Conservation (phyloP, 2,329 filamentous ascomycete genomes). For the Cladosporium sp. region DNA sequence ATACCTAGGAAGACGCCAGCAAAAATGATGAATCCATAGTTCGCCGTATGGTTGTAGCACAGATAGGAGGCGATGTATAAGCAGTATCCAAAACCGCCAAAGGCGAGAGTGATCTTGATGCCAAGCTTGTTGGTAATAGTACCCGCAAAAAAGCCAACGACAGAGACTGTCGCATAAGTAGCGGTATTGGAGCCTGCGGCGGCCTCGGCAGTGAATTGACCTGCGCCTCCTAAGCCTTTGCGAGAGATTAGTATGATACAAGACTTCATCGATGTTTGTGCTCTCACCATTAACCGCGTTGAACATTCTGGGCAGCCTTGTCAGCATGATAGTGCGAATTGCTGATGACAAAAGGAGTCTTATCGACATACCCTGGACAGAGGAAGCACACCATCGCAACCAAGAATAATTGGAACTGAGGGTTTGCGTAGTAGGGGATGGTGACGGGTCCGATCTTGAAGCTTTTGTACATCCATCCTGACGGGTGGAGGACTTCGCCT, state of each 20-base stretch:
- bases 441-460: constrained; percentile 46
- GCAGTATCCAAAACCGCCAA: constrained; percentile 76
- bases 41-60: constrained; percentile 66
- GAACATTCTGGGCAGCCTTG: constrained; percentile 53
- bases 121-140: constrained; percentile 77
- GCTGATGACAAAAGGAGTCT: background rate
- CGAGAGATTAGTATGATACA: no score
- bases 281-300: constrained; percentile 54
- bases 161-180: constrained; percentile 70
- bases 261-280: no score
- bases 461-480: constrained; percentile 29
- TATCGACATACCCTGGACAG: constrained; percentile 46
- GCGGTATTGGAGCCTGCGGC: constrained; percentile 66
- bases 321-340: background rate
- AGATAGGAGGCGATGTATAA: constrained; percentile 72
- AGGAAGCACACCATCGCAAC: constrained; percentile 56
- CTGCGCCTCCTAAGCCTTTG: constrained; percentile 52
- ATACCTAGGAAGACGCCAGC: constrained; percentile 74
- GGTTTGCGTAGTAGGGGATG: constrained; percentile 52
- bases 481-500: background rate
- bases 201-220: constrained; percentile 45
- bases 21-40: constrained; percentile 72
- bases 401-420: constrained; percentile 50
- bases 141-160: constrained; percentile 65
- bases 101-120: constrained; percentile 64